Conservation (phyloP, 257 asterid species). For the Craterostigma plantagineum region DNA sequence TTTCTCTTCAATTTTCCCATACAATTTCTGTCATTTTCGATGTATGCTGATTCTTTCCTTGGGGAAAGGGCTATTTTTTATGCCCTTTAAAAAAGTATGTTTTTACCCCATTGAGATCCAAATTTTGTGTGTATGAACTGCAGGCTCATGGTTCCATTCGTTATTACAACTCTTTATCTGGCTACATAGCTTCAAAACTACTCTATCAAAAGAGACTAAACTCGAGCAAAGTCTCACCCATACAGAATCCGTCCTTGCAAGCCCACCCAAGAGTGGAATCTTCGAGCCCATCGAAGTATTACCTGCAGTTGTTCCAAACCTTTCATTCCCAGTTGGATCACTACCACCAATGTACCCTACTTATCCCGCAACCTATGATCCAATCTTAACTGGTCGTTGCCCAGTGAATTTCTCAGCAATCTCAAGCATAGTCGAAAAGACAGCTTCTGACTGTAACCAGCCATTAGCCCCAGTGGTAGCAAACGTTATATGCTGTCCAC, state of each 20-base stretch:
- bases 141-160: slow-evolving; percentile 56
- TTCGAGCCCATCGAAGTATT: slow-evolving; percentile 87
- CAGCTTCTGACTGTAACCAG: slow-evolving; percentile 82
- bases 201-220: slow-evolving; percentile 22
- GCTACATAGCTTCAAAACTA: slow-evolving; percentile 43
- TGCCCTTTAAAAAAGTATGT: not conserved
- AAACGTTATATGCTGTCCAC: slow-evolving; percentile 95
- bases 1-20: no score
- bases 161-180: slow-evolving; percentile 45
- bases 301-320: slow-evolving; percentile 67
- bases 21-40: not conserved
- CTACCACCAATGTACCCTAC: slow-evolving; percentile 91
- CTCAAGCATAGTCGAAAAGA: slow-evolving; percentile 55
- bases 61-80: not conserved
- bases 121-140: slow-evolving; percentile 10
- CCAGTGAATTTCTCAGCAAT: slow-evolving; percentile 76
- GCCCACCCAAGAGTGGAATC: slow-evolving; percentile 52
- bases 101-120: not conserved
- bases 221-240: slow-evolving; percentile 20
- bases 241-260: slow-evolving; percentile 36
- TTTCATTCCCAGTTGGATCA: slow-evolving; percentile 45
- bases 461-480: slow-evolving; percentile 73
- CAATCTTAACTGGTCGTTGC: slow-evolving; percentile 87
- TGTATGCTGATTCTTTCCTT: no score
- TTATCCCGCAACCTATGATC: slow-evolving; percentile 68